Evolutionary conservation across 2,329 filamentous ascomycete genomes (phyloP), one percentile per base, ranked within the genome.

Genomic region (Aspergillus ruber): DNA sequence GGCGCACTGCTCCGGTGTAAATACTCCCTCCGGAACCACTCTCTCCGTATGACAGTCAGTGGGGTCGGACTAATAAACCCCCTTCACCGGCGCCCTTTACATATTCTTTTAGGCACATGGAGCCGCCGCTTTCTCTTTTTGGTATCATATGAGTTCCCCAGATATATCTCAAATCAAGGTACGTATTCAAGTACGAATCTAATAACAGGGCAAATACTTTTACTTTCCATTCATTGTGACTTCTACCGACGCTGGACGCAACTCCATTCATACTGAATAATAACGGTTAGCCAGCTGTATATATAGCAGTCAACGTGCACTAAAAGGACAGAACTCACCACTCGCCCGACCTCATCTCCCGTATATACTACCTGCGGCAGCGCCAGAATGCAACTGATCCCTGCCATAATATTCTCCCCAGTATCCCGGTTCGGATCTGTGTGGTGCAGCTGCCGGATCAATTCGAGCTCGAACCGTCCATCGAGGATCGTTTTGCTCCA

Each of bases 301-400:
- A 41, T 21, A 47, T 44, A 44, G 7, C 20, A 13, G 43, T 23
- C 7, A 1, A 18, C 6, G 8, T 3, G 20, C 20, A 20, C 20
- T 4, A 20, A 20, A 20, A 20, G 23, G 18, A 43, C 36, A 48
- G 44, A 50, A 81, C 84, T 80, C 64, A 93, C 88, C 69, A 98
- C 91, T 74, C 84, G 79, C 25, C 93, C 93, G 54, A 90, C 86
- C 54, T 97, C 93, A 71, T 97, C 93, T 3, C 91, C 93, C 0
- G 90, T 95, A 68, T 96, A 97, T 8, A 97, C 83, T 52, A 85
- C 79, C 53, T 85, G 84, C 45, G 88, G 82, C 78, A 90, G 86
- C 2, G 91, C 86, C 48, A 87, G 77, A 45, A 98, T 86, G 63
- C 87, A 94, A 33, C 87, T 95, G 51, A 97, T 90, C 0, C 85